Evolutionary conservation across 805 yeast species (phyloP).

Genomic region (Metschnikowia drakensbergensis): DNA sequence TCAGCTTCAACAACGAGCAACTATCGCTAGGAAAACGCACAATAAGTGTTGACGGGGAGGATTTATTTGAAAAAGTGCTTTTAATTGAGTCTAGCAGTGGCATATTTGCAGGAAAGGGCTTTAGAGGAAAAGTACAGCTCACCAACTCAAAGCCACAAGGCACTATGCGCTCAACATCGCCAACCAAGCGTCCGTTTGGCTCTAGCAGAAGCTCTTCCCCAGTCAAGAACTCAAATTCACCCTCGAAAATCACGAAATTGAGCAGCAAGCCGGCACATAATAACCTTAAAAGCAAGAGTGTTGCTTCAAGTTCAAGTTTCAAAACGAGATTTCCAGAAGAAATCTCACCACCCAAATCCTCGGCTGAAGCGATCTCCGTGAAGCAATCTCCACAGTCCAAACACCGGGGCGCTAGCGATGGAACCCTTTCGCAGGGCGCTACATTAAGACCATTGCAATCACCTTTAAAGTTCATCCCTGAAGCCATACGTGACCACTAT

Average conservation of each 20-base stretch:
- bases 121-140: constrained; percentile 3
- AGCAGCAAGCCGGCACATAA: not conserved
- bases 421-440: not conserved
- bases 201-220: constrained; percentile 13
- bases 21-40: constrained; percentile 20
- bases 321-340: not conserved
- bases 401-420: not conserved
- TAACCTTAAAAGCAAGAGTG: not conserved
- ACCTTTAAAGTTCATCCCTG: not conserved
- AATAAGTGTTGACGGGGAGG: constrained; percentile 44
- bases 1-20: constrained; percentile 43
- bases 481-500: not conserved
- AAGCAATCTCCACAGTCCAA: not conserved
- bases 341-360: not conserved
- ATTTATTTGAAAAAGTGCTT: constrained; percentile 38
- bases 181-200: constrained; percentile 4
- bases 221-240: constrained; percentile 7
- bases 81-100: constrained; percentile 26
- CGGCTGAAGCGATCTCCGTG: not conserved
- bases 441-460: constrained; percentile 10
- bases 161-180: constrained; percentile 5
- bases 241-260: constrained; percentile 10
- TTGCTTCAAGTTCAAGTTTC: not conserved
- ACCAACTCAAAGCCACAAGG: not conserved
- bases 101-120: constrained; percentile 5